phyloP scores from a whole-genome alignment of 495 filamentous ascomycete genomes.

The Cercophora newfieldiana region DNA sequence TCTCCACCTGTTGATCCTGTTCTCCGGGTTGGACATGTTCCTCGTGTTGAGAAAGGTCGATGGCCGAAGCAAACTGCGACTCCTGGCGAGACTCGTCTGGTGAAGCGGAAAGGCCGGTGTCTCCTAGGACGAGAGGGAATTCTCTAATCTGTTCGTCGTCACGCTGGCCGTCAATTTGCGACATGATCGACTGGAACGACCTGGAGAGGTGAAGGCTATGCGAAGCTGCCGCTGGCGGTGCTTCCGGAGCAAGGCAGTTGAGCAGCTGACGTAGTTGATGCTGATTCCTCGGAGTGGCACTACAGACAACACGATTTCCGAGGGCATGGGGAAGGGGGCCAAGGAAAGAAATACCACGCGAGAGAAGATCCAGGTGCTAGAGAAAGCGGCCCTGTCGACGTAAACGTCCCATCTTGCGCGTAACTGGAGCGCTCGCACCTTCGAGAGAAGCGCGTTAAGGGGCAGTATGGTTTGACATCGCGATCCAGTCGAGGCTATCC shows the following conservation, averaged over 20 bases:
- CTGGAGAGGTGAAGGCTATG: background rate
- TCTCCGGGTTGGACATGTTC: background rate
- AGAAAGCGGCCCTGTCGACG: background rate
- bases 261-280: background rate
- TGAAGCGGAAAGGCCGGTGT: background rate
- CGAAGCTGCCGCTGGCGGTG: background rate
- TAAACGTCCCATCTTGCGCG: constrained; percentile 10
- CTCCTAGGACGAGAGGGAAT: background rate
- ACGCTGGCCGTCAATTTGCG: background rate
- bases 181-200: background rate
- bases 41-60: background rate
- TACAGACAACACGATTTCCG: background rate
- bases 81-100: background rate
- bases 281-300: background rate
- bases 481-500: background rate
- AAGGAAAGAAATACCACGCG: background rate
- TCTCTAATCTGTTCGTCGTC: background rate
- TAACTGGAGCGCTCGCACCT: background rate
- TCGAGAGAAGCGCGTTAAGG: background rate
- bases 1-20: background rate
- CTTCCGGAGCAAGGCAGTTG: background rate
- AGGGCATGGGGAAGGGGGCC: background rate
- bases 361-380: background rate
- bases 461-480: background rate
- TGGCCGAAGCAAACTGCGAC: background rate